Percentiles rank a stretch among this genome's conserved stretches.
These are phyloP conservation scores for Fusarium chuoi DNA, from an alignment of 2,329 filamentous ascomycete genomes.

Conservation along the genomic window DNA sequence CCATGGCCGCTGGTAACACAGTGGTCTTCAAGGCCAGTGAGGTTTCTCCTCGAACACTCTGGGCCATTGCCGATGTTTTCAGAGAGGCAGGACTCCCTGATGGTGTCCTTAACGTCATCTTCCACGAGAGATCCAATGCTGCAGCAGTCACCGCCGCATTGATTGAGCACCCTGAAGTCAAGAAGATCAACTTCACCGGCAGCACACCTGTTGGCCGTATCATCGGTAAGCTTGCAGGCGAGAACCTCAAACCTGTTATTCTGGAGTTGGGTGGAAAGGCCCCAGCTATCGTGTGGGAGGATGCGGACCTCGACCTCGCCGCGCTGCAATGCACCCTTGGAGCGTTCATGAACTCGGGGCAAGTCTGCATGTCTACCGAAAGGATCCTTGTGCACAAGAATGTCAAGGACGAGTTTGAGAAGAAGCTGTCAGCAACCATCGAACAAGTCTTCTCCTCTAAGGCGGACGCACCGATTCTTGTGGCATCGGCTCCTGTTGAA, in stretches of 20 bases:
- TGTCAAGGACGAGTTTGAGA: conserved; percentile 58
- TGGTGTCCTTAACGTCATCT: conserved; percentile 79
- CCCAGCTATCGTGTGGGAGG: conserved; percentile 79
- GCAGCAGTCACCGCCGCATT: conserved; percentile 72
- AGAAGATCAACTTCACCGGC: conserved; percentile 90
- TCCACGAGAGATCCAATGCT: conserved; percentile 72
- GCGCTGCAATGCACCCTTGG: conserved; percentile 75
- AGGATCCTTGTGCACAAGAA: conserved; percentile 69
- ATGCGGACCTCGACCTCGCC: conserved; percentile 79
- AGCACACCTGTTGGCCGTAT: conserved; percentile 78
- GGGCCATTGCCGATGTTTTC: conserved; percentile 71
- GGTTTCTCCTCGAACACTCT: conserved; percentile 70
- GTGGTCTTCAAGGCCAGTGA: conserved; percentile 79
- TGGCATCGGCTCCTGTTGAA: conserved; percentile 71
- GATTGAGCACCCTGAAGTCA: conserved; percentile 73
- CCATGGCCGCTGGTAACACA: conserved; percentile 83
- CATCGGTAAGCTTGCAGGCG: conserved; percentile 75
- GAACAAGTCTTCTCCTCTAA: conserved; percentile 62
- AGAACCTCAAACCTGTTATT: conserved; percentile 80
- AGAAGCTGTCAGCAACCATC: conserved; percentile 53
- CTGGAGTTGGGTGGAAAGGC: conserved; percentile 88
- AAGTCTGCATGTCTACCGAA: conserved; percentile 90
- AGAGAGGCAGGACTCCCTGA: conserved; percentile 80
- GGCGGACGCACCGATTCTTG: conserved; percentile 73
- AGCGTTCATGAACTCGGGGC: conserved; percentile 77